These are phyloP conservation scores for Globisporangium ultimum DNA, from an alignment of 352 stramenopile genomes.

Conservation along the genomic window DNA sequence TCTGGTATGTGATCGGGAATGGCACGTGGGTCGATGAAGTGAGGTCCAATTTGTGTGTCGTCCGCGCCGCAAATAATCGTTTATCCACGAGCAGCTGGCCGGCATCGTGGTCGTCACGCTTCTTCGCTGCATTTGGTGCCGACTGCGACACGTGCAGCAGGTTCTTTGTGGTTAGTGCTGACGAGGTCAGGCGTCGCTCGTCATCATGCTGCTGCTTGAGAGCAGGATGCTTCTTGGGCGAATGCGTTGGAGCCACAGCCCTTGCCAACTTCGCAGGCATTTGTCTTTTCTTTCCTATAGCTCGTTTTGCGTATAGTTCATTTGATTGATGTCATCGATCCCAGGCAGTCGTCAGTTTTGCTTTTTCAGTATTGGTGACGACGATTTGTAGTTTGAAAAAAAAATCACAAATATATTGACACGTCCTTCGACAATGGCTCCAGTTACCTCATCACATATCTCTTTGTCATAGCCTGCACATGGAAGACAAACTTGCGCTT, in stretches of 20 bases:
- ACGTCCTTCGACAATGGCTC: too few relatives aligned
- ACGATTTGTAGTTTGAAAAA: too few relatives aligned
- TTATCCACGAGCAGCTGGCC: conserved; percentile 20
- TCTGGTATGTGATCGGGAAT: conserved; percentile 19
- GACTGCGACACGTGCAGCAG: not conserved
- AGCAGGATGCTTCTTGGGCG: not conserved
- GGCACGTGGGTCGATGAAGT: conserved; percentile 19
- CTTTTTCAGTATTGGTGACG: too few relatives aligned
- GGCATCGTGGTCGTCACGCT: not conserved
- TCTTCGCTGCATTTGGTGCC: not conserved
- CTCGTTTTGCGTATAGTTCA: too few relatives aligned
- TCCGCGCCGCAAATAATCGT: conserved; percentile 23
- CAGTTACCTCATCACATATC: too few relatives aligned
- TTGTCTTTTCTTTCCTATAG: not conserved
- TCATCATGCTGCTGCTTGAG: not conserved
- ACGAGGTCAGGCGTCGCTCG: not conserved
- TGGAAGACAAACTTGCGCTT: too few relatives aligned
- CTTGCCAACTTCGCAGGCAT: not conserved
- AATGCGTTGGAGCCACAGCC: not conserved
- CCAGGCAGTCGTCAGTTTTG: too few relatives aligned
- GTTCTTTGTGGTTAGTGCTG: not conserved
- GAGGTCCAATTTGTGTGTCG: conserved; percentile 35
- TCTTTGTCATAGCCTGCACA: too few relatives aligned
- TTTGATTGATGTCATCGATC: not conserved
- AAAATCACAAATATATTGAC: too few relatives aligned